Conservation (phyloP, 352 stramenopile species). For the Phytophthora podocarpi region DNA sequence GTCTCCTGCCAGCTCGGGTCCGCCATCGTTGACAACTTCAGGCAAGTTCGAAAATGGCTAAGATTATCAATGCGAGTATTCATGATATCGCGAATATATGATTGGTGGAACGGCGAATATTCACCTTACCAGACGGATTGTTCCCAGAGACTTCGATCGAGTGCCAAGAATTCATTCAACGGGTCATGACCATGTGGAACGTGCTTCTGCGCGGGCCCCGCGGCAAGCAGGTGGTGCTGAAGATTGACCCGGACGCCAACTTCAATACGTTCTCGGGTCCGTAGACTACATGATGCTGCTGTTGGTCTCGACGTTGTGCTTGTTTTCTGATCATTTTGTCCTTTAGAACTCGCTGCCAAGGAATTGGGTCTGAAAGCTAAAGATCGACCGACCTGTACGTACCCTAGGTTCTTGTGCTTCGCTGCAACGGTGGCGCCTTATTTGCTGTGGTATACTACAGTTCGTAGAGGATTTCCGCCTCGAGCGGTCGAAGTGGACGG, state of each 20-base stretch:
- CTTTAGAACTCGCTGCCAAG: constrained; percentile 45
- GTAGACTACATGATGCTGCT: constrained; percentile 11
- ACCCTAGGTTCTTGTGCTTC: background rate
- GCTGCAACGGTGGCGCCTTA: background rate
- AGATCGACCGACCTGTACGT: constrained; percentile 60
- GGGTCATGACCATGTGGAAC: constrained; percentile 50
- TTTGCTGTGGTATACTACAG: constrained; percentile 30
- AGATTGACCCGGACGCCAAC: constrained; percentile 43
- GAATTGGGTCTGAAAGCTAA: constrained; percentile 49
- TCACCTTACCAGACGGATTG: constrained; percentile 2
- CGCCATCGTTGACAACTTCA: constrained; percentile 8
- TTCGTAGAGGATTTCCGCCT: constrained; percentile 74
- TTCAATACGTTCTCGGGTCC: constrained; percentile 60
- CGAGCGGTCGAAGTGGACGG: constrained; percentile 40
- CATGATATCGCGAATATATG: background rate
- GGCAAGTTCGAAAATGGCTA: constrained; percentile 15
- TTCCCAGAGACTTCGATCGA: constrained; percentile 28
- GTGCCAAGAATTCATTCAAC: background rate
- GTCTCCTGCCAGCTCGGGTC: constrained; percentile 32
- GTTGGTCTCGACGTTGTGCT: background rate
- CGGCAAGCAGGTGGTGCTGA: constrained; percentile 58
- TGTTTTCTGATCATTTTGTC: background rate
- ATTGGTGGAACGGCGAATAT: constrained; percentile 1
- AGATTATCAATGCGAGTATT: background rate
- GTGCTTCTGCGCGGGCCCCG: constrained; percentile 66